phyloP scores from a whole-genome alignment of 257 asterid species.

The Nicotiana paniculata region DNA sequence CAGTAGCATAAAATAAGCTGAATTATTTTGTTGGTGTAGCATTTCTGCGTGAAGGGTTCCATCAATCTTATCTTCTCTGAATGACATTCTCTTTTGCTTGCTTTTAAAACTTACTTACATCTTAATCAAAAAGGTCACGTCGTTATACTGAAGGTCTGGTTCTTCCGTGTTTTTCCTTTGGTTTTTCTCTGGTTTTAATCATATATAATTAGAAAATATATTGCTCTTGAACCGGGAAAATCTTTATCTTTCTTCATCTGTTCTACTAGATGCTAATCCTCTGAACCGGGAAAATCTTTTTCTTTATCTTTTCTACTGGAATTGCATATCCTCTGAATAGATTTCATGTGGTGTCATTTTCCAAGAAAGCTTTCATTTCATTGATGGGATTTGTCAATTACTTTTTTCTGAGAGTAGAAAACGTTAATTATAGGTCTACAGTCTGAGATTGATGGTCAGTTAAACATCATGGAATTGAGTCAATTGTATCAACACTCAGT shows the following conservation, averaged over 20 bases:
- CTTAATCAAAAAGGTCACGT: background rate
- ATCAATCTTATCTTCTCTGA: slow-evolving; percentile 2
- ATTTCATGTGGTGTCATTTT: background rate
- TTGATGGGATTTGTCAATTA: background rate
- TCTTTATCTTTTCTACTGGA: background rate
- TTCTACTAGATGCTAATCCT: background rate
- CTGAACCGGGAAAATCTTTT: too few species aligned
- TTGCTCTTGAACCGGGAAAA: background rate
- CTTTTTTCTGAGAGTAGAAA: background rate
- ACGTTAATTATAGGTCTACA: background rate
- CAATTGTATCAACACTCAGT: background rate
- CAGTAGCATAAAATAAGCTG: background rate
- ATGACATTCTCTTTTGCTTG: background rate
- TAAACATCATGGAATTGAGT: background rate
- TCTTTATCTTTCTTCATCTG: background rate
- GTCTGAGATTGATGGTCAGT: background rate
- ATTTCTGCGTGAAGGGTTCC: background rate
- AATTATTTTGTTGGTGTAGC: background rate
- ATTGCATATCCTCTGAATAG: background rate
- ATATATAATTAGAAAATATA: background rate
- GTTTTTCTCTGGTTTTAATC: background rate
- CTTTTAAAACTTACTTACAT: background rate
- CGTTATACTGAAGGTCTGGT: background rate
- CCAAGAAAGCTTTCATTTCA: background rate
- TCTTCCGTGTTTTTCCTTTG: background rate